Base-by-base conservation (phyloP, 106 monocot species). In the Chionographis japonica region DNA sequence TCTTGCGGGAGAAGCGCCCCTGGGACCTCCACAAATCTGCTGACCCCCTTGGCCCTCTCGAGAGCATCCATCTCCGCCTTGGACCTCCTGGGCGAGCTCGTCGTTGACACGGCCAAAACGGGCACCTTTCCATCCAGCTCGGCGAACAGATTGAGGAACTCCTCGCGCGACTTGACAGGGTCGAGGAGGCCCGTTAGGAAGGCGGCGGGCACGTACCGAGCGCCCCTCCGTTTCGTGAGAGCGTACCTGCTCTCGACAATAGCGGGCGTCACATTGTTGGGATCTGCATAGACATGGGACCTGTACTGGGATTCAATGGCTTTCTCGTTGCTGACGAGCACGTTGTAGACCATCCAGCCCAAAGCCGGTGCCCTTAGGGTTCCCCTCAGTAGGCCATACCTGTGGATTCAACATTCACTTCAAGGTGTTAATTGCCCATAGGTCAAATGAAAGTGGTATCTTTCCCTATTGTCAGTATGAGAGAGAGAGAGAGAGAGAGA, bases 61-160 rank as follows among this genome's bases (percentile, higher is more conserved):
- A 95, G 74, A 39, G 95, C 88, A 65, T 89, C 95, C 84, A 95
- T 95, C 72, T 95, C 95, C 12, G 95, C 95, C 60, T 95, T 95
- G 2, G 95, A 95, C 50, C 95, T 82, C 72, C 84, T 95, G 0
- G 95, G 95, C 7, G 92, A 73, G 15, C 67, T 78, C 13, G 65
- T 43, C 15, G 86, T 73, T 3, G 84, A 86, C 12, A 86, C 80
- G 52, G 87, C 92, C 40, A 92, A 54, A 65, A 92, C 60, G 3
- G 88, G 88, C 10, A 87, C 66, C 50, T 78, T 68, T 8, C 85
- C 94, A 14, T 91, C 85, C 56, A 89, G 56, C 17, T 84, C 73
- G 0, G 88, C 72, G 61, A 92, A 92, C 43, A 95, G 52, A 56
- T 70, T 37, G 58, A 95, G 67, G 40, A 95, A 92, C 57, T 95